phyloP scores from a whole-genome alignment of 371 early-diverging fungal species.

The Syncephalis fuscata region DNA sequence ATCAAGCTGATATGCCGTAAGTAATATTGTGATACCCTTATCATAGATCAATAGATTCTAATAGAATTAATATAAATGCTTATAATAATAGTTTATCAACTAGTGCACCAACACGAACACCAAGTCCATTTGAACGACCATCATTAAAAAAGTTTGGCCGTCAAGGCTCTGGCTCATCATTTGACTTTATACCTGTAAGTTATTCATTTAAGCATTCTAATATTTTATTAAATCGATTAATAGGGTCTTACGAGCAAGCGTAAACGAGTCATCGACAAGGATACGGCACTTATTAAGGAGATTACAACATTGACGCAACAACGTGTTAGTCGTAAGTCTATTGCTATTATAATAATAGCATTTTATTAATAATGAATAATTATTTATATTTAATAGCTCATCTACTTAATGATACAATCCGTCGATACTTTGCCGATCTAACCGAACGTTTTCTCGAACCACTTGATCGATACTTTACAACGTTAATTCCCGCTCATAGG shows the following conservation, averaged over 20 bases:
- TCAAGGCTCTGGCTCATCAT: no score
- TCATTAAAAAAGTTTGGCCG: no score
- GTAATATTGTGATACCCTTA: no score
- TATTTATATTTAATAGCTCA: conserved; percentile 13
- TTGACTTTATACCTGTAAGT: no score
- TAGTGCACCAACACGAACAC: no score
- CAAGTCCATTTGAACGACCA: no score
- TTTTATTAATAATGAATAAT: conserved; percentile 1
- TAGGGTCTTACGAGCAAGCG: conserved; percentile 57
- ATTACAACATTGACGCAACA: conserved; percentile 50
- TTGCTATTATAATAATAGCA: background rate
- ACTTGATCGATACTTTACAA: conserved; percentile 84
- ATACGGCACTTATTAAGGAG: conserved; percentile 49
- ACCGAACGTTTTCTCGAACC: conserved; percentile 89
- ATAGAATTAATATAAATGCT: no score
- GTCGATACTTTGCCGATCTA: conserved; percentile 85
- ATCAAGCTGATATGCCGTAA: background rate
- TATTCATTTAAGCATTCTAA: background rate
- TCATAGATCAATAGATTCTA: no score
- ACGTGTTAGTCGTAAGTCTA: conserved; percentile 28
- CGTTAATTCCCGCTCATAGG: conserved; percentile 50
- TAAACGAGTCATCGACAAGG: conserved; percentile 60
- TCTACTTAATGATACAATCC: conserved; percentile 71
- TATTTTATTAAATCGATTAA: background rate
- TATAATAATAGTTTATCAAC: no score